A percentile compares a stretch with the other conserved stretches of the same genome.
phyloP scores from a whole-genome alignment of 1,284 basidiomycete species.

The Pseudozyma pruni region DNA sequence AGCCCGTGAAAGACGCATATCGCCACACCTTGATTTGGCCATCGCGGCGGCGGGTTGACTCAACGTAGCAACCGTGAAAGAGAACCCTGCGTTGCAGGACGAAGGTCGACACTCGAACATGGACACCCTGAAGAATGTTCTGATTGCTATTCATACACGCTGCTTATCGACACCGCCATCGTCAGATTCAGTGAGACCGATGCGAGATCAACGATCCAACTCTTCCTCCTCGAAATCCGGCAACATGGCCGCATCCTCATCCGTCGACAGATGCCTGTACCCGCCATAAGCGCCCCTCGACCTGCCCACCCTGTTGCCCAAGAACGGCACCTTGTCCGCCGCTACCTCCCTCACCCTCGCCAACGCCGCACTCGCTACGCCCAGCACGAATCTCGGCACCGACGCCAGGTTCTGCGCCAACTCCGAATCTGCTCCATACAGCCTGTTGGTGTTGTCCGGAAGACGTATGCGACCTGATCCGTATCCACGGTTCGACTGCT shows the following conservation, averaged over 20 bases:
- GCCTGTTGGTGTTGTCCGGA: slow-evolving; percentile 50
- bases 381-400: slow-evolving; percentile 42
- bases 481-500: slow-evolving; percentile 67
- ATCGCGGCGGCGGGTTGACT: too few species aligned
- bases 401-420: slow-evolving; percentile 73
- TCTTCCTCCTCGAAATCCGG: slow-evolving; percentile 63
- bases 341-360: slow-evolving; percentile 39
- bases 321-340: slow-evolving; percentile 49
- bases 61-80: too few species aligned
- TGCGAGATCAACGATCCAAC: slow-evolving; percentile 35
- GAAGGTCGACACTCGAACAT: too few species aligned
- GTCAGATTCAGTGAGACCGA: background rate
- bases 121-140: too few species aligned
- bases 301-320: slow-evolving; percentile 25
- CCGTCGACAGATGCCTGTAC: slow-evolving; percentile 61
- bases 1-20: too few species aligned
- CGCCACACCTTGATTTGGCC: too few species aligned
- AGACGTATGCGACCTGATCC: slow-evolving; percentile 32
- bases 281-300: slow-evolving; percentile 51
- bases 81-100: too few species aligned
- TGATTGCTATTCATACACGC: too few species aligned
- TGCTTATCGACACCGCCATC: too few species aligned
- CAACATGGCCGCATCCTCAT: slow-evolving; percentile 64
- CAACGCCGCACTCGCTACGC: slow-evolving; percentile 32
- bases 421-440: slow-evolving; percentile 72